phyloP scores from a whole-genome alignment of 495 filamentous ascomycete genomes.

The Podospora anserina region DNA sequence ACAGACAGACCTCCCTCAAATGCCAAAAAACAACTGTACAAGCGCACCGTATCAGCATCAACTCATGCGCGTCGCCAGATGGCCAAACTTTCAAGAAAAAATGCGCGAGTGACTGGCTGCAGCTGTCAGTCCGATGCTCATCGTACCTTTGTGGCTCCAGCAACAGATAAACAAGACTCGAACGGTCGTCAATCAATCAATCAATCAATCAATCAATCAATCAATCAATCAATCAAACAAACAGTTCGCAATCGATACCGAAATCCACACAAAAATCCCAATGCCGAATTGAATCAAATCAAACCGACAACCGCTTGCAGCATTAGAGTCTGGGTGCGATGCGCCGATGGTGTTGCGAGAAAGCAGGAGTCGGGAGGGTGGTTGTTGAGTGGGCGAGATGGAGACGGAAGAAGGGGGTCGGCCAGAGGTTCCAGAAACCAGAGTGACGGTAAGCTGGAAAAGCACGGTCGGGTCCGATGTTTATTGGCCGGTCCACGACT shows the following conservation, averaged over 20 bases:
- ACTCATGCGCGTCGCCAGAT: background rate
- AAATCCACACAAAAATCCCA: background rate
- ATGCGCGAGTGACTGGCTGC: slow-evolving; percentile 7
- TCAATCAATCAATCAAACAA: background rate
- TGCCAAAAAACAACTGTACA: background rate
- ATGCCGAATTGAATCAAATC: background rate
- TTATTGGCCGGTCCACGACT: slow-evolving; percentile 26
- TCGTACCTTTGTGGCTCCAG: slow-evolving; percentile 15
- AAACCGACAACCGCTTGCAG: background rate
- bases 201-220: slow-evolving; percentile 9
- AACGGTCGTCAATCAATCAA: too few relatives aligned
- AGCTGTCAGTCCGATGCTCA: slow-evolving; percentile 6
- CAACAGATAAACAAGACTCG: background rate
- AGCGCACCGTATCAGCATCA: slow-evolving; percentile 7
- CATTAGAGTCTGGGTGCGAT: slow-evolving; percentile 5
- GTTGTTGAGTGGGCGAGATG: slow-evolving; percentile 10
- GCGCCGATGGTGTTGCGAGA: background rate
- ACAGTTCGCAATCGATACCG: background rate
- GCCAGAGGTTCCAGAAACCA: slow-evolving; percentile 36
- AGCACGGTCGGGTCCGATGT: slow-evolving; percentile 27
- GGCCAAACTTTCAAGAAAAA: background rate
- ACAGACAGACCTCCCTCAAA: background rate
- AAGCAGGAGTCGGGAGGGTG: slow-evolving; percentile 10
- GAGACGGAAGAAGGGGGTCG: slow-evolving; percentile 16
- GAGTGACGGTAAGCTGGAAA: slow-evolving; percentile 28